These are phyloP conservation scores for Cryptococcus sp. DNA, from an alignment of 1,284 basidiomycete genomes.

Conservation along the genomic window DNA sequence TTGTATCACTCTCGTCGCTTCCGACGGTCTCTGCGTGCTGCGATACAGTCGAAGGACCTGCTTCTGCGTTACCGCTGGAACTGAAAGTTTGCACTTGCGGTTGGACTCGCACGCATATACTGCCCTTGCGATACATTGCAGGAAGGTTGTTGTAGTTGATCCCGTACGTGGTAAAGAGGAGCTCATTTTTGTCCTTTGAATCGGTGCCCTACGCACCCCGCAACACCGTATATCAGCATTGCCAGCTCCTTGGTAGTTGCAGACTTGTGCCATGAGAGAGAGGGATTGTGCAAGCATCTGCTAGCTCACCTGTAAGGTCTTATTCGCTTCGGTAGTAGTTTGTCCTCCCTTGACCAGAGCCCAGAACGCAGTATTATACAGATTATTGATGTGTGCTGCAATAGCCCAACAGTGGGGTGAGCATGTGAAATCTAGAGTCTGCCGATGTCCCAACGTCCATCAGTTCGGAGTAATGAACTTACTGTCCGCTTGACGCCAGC, in stretches of 20 bases:
- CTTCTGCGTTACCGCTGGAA: too few relatives aligned
- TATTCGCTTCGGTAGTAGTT: slow-evolving; percentile 78
- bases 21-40: not conserved
- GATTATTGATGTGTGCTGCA: slow-evolving; percentile 93
- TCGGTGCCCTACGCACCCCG: slow-evolving; percentile 68
- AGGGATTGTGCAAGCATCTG: not conserved
- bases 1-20: too few relatives aligned
- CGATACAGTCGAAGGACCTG: too few relatives aligned
- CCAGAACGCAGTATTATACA: slow-evolving; percentile 98
- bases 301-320: slow-evolving; percentile 64
- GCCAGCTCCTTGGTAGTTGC: not conserved
- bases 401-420: too few relatives aligned
- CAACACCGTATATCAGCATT: slow-evolving; percentile 5
- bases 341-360: slow-evolving; percentile 79
- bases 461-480: slow-evolving; percentile 46
- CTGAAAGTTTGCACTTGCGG: not conserved
- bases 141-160: slow-evolving; percentile 86
- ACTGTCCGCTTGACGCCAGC: slow-evolving; percentile 96
- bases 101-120: slow-evolving; percentile 67
- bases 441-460: too few relatives aligned
- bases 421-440: too few relatives aligned
- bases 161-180: slow-evolving; percentile 75
- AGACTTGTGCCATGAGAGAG: not conserved
- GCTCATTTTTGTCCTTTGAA: slow-evolving; percentile 86
- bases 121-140: slow-evolving; percentile 80